Base-by-base conservation (phyloP, 441 rosid genomes). In the Jatropha podagrica region DNA sequence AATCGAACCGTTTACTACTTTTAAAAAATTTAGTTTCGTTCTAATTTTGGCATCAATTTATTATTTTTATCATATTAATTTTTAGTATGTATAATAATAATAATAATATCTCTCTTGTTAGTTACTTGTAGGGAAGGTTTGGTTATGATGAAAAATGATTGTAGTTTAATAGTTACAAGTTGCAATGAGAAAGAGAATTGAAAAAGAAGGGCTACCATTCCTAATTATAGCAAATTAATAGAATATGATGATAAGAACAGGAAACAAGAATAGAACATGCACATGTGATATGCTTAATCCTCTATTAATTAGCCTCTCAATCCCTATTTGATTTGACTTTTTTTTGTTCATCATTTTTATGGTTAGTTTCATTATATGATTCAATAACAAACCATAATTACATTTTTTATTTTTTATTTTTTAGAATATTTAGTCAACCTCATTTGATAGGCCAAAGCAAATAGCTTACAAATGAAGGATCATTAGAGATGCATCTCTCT, bases 201-300 rank as follows among this genome's bases (percentile, higher is more conserved):
- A 49, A 49, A 69, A 37, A 11, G 26, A 38, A 54, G 73, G 3
- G 63, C 73, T 38, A 55, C 72, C 61, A 14, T 52, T 7, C 27
- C 23, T 17, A 49, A 18, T 37, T 26, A 15, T 54, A 38, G 7
- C 15, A 37, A 14, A 48, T 15, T 4, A 49, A 44, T 48, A 32
- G 20, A 32, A 69, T 52, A 18, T 17, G 48, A 69, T 51, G 60
- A 17, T 49, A 69, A 51, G 27, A 54, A 1, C 27, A 51, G 54
- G 17, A 7, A 69, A 37, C 73, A 69, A 38, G 49, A 54, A 38
- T 54, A 54, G 27, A 46, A 37, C 7, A 69, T 18, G 62, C 48
- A 37, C 27, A 13, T 40, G 72, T 52, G 40, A 52, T 69, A 52
- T 73, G 38, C 77, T 61, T 41, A 15, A n/a, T 17, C 40, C 49